phyloP scores from a whole-genome alignment of 768 basidiomycete genomes.

The Kwoniella shandongensis region DNA sequence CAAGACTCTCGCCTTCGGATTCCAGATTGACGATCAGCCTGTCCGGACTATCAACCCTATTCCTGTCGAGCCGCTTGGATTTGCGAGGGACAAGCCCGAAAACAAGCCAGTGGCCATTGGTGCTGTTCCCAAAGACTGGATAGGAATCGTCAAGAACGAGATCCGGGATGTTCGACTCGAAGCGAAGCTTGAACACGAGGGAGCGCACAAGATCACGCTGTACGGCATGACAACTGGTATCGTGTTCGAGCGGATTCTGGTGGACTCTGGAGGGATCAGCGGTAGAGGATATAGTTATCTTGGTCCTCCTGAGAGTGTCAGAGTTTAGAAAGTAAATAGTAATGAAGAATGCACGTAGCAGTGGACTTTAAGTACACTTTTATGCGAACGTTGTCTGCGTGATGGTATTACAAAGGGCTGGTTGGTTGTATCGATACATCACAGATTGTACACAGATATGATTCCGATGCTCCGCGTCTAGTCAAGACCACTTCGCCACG shows the following conservation, averaged over 20 bases:
- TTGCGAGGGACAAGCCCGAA: slow-evolving; percentile 12
- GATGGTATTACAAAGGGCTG: too few relatives aligned
- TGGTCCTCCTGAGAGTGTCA: slow-evolving; percentile 37
- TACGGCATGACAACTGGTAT: slow-evolving; percentile 44
- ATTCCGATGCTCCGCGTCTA: too few relatives aligned
- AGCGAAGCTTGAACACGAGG: slow-evolving; percentile 1
- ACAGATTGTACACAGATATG: too few relatives aligned
- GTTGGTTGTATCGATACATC: too few relatives aligned
- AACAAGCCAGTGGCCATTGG: slow-evolving; percentile 16
- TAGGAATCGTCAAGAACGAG: slow-evolving; percentile 31
- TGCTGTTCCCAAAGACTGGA: slow-evolving; percentile 43
- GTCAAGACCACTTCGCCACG: slow-evolving; percentile 18
- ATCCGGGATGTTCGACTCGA: slow-evolving; percentile 36
- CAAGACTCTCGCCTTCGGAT: slow-evolving; percentile 34
- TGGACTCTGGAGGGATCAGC: slow-evolving; percentile 38
- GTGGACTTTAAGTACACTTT: too few relatives aligned
- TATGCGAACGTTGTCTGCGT: too few relatives aligned
- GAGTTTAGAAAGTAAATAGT: too few relatives aligned
- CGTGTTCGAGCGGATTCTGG: slow-evolving; percentile 40
- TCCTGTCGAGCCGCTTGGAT: slow-evolving; percentile 27
- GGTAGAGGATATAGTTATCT: slow-evolving; percentile 39
- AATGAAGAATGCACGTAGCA: too few relatives aligned
- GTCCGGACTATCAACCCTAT: slow-evolving; percentile 11
- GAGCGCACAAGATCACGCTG: slow-evolving; percentile 35
- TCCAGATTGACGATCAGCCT: slow-evolving; percentile 36